Evolutionary conservation across 2,329 filamentous ascomycete genomes (phyloP).

Genomic region (Colletotrichum sp.): DNA sequence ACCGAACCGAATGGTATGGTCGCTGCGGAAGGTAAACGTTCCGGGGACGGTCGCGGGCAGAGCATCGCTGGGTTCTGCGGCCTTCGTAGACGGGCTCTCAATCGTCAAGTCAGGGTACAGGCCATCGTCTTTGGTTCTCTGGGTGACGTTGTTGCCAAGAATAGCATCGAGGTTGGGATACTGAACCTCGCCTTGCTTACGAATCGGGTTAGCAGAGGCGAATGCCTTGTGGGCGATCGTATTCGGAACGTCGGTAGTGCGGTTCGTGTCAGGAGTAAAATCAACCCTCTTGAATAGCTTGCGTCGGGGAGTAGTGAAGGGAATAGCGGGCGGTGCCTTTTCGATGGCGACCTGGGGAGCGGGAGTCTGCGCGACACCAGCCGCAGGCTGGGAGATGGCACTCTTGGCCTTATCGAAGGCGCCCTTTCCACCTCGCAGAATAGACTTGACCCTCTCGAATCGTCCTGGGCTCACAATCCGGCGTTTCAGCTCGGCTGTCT

Average conservation of each 20-base stretch:
- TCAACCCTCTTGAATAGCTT: constrained; percentile 76
- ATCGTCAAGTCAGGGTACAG: constrained; percentile 56
- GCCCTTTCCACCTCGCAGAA: constrained; percentile 51
- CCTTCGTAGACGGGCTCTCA: constrained; percentile 24
- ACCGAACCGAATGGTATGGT: constrained; percentile 67
- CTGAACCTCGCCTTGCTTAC: constrained; percentile 36
- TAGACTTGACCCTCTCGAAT: constrained; percentile 63
- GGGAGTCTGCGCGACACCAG: constrained; percentile 50
- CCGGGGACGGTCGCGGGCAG: constrained; percentile 52
- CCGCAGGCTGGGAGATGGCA: constrained; percentile 50
- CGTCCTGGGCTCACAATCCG: constrained; percentile 53
- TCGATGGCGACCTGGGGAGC: constrained; percentile 45
- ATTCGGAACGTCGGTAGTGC: constrained; percentile 45
- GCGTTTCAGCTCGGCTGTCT: constrained; percentile 35
- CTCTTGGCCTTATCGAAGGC: constrained; percentile 45
- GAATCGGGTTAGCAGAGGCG: constrained; percentile 46
- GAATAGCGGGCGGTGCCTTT: constrained; percentile 56
- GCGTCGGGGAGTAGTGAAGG: constrained; percentile 70
- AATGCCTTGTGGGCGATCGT: constrained; percentile 44
- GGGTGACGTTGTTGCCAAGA: constrained; percentile 27
- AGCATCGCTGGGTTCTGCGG: constrained; percentile 26
- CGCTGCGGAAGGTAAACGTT: constrained; percentile 69
- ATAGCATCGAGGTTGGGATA: constrained; percentile 35
- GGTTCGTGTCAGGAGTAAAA: constrained; percentile 76
- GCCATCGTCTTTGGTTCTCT: constrained; percentile 38